Evolutionary conservation across 352 stramenopile genomes (phyloP).

Genomic region (Phytophthora ohioensis): DNA sequence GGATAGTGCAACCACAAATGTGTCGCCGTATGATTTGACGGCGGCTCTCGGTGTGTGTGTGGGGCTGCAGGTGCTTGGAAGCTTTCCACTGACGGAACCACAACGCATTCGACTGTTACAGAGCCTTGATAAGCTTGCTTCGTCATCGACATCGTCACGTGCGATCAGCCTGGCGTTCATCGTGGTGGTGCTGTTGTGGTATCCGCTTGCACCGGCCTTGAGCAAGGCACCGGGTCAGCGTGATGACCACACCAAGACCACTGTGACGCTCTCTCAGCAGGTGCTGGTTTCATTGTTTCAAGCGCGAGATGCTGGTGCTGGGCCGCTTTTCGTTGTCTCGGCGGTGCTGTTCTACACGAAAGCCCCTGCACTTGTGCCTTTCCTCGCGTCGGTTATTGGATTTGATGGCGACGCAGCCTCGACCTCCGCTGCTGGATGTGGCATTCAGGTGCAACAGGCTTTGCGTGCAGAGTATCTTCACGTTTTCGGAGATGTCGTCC

Average conservation of each 20-base stretch:
- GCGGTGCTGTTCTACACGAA: conserved; percentile 79
- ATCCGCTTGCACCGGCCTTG: conserved; percentile 54
- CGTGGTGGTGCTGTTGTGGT: conserved; percentile 65
- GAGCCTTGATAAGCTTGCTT: conserved; percentile 49
- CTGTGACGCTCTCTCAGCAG: conserved; percentile 69
- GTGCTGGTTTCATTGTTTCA: conserved; percentile 62
- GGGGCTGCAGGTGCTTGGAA: conserved; percentile 53
- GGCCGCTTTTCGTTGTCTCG: conserved; percentile 69
- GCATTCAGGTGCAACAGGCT: conserved; percentile 41
- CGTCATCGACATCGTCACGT: conserved; percentile 38
- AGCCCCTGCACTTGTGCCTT: conserved; percentile 60
- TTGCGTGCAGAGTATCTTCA: conserved; percentile 68
- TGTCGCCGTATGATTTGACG: conserved; percentile 40
- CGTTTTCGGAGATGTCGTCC: conserved; percentile 63
- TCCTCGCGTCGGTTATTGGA: conserved; percentile 53
- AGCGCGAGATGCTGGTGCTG: conserved; percentile 44
- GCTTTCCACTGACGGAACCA: conserved; percentile 55
- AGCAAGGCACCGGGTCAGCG: conserved; percentile 69
- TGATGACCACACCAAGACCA: conserved; percentile 62
- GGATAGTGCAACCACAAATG: conserved; percentile 12
- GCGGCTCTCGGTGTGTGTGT: conserved; percentile 55
- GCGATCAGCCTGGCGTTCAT: conserved; percentile 64
- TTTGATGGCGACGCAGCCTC: conserved; percentile 32
- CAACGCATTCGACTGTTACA: conserved; percentile 58
- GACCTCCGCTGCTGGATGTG: conserved; percentile 16